Conservation (phyloP, 1,284 basidiomycete species). For the Apiotrichum domesticum region DNA sequence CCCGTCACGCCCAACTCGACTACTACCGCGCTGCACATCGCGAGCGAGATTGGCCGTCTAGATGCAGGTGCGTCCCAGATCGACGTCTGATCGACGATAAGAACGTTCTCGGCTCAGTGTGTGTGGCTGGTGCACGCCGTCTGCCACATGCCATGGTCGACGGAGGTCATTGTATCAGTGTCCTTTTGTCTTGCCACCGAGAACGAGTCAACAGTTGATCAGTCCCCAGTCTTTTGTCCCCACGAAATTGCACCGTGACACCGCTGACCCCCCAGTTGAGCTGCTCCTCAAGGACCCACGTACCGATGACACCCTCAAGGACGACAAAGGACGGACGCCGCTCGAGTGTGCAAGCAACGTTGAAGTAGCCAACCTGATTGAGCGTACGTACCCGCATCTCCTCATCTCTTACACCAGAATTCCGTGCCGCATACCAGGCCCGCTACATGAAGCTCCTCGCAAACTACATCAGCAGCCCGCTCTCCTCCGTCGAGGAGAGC, state of each 20-base stretch:
- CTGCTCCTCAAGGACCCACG: constrained; percentile 68
- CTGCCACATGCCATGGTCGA: too few species aligned
- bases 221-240: background rate
- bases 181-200: too few species aligned
- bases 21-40: constrained; percentile 80
- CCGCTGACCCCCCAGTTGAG: constrained; percentile 47
- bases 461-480: constrained; percentile 63
- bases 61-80: constrained; percentile 55
- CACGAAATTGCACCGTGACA: background rate
- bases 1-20: constrained; percentile 59
- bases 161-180: too few species aligned
- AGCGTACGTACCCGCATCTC: constrained; percentile 53
- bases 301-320: constrained; percentile 73
- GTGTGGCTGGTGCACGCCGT: constrained; percentile 9
- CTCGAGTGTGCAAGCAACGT: constrained; percentile 63
- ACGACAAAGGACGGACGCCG: constrained; percentile 64
- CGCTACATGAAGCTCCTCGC: constrained; percentile 68
- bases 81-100: too few species aligned
- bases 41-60: constrained; percentile 68
- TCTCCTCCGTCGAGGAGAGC: constrained; percentile 37
- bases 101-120: background rate
- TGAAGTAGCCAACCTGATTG: constrained; percentile 63
- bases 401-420: constrained; percentile 54
- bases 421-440: constrained; percentile 69
- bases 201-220: too few species aligned